Conservation (phyloP, 257 asterid species). For the Fraxinus excelsior region DNA sequence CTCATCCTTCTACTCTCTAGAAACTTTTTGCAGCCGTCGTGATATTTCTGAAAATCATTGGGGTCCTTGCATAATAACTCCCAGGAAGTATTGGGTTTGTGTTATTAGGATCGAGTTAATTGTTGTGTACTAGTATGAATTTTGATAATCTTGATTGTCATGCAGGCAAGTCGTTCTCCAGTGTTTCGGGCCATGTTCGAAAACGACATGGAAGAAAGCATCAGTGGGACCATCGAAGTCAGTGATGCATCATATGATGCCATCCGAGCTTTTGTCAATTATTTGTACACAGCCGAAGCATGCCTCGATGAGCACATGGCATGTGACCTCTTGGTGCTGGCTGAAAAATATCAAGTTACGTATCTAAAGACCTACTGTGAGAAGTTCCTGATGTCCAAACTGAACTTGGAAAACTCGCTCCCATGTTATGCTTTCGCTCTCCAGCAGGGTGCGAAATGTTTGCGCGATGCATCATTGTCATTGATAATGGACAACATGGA, state of each 20-base stretch:
- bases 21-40: not conserved
- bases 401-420: conserved; percentile 73
- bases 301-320: conserved; percentile 74
- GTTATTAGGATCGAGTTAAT: not conserved
- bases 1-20: not conserved
- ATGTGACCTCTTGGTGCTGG: conserved; percentile 73
- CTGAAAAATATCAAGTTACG: conserved; percentile 80
- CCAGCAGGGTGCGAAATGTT: conserved; percentile 67
- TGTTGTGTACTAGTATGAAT: not conserved
- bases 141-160: conserved; percentile 12
- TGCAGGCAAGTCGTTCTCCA: conserved; percentile 78
- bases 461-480: conserved; percentile 67
- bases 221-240: conserved; percentile 78
- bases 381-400: conserved; percentile 64
- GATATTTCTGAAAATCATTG: not conserved
- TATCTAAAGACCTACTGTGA: conserved; percentile 79
- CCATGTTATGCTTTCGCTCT: conserved; percentile 70
- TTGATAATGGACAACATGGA: conserved; percentile 75
- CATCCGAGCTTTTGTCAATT: conserved; percentile 65
- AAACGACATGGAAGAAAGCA: conserved; percentile 78
- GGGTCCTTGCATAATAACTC: too few relatives aligned
- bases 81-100: too few relatives aligned
- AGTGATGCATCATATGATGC: conserved; percentile 75
- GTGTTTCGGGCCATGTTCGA: conserved; percentile 87
- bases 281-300: conserved; percentile 79